Evolutionary conservation across 2,329 filamentous ascomycete genomes (phyloP).

Genomic region (Meredithiella fracta): DNA sequence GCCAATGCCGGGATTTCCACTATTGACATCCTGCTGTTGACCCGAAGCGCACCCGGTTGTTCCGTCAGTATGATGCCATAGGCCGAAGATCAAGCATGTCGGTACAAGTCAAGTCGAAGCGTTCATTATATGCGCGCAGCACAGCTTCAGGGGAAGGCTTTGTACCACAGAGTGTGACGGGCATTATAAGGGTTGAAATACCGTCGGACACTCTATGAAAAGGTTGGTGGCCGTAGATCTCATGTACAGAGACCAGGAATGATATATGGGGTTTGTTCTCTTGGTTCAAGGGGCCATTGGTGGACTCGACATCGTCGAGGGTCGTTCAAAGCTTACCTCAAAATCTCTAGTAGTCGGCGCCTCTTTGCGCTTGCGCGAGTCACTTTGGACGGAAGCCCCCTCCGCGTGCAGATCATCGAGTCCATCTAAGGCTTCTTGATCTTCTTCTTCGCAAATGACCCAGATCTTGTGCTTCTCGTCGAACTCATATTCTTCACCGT

Average conservation of each 20-base stretch:
- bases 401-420: neutral
- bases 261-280: neutral
- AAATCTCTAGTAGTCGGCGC: slow-evolving; percentile 21
- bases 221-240: neutral
- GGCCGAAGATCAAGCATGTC: slow-evolving; percentile 1
- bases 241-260: too few species aligned
- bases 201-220: neutral
- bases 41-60: slow-evolving; percentile 7
- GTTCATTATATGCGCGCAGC: neutral
- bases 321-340: slow-evolving; percentile 18
- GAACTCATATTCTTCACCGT: slow-evolving; percentile 75
- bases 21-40: slow-evolving; percentile 6
- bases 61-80: slow-evolving; percentile 12
- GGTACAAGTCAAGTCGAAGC: neutral
- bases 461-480: slow-evolving; percentile 55
- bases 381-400: neutral
- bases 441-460: slow-evolving; percentile 41
- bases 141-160: neutral
- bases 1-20: slow-evolving; percentile 2
- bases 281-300: neutral
- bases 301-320: neutral
- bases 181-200: neutral
- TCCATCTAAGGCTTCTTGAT: slow-evolving; percentile 21
- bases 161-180: too few species aligned
- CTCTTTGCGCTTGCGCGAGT: slow-evolving; percentile 27